Base-by-base conservation (phyloP, 768 basidiomycete genomes). In the Boletellus ananas region DNA sequence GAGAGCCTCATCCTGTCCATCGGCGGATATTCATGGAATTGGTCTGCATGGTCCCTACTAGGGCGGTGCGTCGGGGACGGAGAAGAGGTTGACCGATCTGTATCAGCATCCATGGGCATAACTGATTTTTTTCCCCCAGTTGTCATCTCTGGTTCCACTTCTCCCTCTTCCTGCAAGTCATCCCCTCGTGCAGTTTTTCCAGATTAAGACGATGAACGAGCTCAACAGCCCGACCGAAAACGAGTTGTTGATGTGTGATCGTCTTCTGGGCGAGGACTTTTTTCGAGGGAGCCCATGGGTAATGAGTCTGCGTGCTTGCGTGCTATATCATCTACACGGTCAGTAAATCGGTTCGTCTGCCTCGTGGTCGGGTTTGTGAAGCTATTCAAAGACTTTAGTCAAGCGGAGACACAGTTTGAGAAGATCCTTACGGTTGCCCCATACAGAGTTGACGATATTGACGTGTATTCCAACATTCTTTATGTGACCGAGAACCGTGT, bases 381-480 rank as follows among this genome's bases (percentile, higher is more conserved):
- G 37, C 18, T 54, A 10, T 8, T 36, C 3, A 56, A 45, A 98
- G 96, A 97, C 62, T 96, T 93, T 67, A 81, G 84, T 47, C 82
- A 84, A 49, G 93, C 96, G 3, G 89, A 90, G 64, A 70, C 70
- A 27, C 84, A 92, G 60, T 99, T 97, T 65, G 87, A 93, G 59
- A 78, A 79, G 57, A 88, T 98, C 31, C 79, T 90, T 31, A 69
- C 73, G 3, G 63, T 85, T 33, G 94, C 97, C 64, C 95, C 94
- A 9, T 85, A 84, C 68, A 81, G 94, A 21, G 81, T 96, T 50
- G 96, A 99, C 56, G 90, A 96, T 60, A 87, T 98, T 49, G 96
- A 98, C 61, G 83, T 96, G 34, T 94, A 88, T 67, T 95, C 94
- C 49, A 96, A 98, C 64, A 96, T 98, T 63, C 78, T 98, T 36